These are phyloP conservation scores for Silene latifolia DNA, from an alignment of 148 eudicot genomes.

Conservation along the genomic window DNA sequence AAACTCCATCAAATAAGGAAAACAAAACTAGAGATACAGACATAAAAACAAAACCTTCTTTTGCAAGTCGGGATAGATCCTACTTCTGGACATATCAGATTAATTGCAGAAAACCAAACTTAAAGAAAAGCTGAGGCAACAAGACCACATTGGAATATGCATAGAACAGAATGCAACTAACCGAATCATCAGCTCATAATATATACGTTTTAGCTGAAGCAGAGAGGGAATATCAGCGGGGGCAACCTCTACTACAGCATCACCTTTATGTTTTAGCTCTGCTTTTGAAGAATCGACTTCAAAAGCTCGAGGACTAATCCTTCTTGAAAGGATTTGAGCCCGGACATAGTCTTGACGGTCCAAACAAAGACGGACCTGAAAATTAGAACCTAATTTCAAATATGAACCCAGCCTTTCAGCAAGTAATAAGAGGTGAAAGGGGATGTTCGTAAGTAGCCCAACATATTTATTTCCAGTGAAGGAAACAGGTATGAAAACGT, in stretches of 20 bases:
- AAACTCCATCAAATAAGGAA: background rate
- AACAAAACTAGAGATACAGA: background rate
- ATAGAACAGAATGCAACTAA: slow-evolving; percentile 25
- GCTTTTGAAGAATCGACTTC: slow-evolving; percentile 73
- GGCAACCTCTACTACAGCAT: slow-evolving; percentile 69
- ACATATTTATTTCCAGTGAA: background rate
- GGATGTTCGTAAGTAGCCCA: background rate
- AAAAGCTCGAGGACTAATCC: slow-evolving; percentile 87
- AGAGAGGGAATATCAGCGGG: slow-evolving; percentile 76
- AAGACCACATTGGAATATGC: background rate
- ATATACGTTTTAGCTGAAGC: slow-evolving; percentile 64
- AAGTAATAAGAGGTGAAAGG: background rate
- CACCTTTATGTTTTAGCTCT: slow-evolving; percentile 81
- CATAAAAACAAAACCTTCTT: background rate
- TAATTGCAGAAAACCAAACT: background rate
- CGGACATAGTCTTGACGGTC: slow-evolving; percentile 88
- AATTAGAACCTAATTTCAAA: slow-evolving; percentile 4
- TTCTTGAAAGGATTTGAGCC: slow-evolving; percentile 91
- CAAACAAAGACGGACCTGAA: slow-evolving; percentile 85
- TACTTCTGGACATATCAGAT: background rate
- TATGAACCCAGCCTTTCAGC: background rate
- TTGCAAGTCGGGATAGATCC: background rate
- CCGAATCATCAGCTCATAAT: slow-evolving; percentile 80
- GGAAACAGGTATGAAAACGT: background rate
- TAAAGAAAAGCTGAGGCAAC: background rate